A percentile compares a stretch with the other conserved stretches of the same genome.
Evolutionary conservation across 2,329 filamentous ascomycete genomes (phyloP).

Genomic region (Chaetomium sp.): DNA sequence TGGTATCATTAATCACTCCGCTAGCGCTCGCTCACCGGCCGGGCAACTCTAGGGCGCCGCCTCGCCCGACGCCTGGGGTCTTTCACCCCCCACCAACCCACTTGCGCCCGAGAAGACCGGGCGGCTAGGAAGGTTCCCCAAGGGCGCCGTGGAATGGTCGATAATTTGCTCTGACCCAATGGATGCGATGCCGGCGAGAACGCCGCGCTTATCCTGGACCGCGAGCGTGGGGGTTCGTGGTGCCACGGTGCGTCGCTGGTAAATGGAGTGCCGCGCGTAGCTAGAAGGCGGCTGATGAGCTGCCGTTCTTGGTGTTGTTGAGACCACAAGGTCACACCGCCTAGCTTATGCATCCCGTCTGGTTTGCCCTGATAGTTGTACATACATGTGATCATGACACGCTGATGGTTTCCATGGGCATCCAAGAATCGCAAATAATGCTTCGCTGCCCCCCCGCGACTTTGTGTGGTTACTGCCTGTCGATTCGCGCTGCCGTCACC

Average conservation of each 20-base stretch:
- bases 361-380: neutral
- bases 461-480: neutral
- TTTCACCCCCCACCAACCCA: neutral
- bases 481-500: neutral
- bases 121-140: neutral
- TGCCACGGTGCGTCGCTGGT: neutral
- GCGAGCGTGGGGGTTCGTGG: neutral
- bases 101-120: neutral
- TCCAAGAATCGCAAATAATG: neutral
- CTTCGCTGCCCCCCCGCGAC: neutral
- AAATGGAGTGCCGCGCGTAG: neutral
- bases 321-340: neutral
- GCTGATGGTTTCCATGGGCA: neutral
- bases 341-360: neutral
- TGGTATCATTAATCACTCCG: neutral
- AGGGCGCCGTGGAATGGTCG: neutral
- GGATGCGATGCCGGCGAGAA: neutral
- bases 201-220: neutral
- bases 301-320: neutral
- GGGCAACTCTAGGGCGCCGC: neutral
- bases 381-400: neutral
- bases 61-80: neutral
- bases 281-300: neutral
- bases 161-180: neutral
- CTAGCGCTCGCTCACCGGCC: neutral